phyloP scores from a whole-genome alignment of 257 asterid species.

The Solanum rostratum region DNA sequence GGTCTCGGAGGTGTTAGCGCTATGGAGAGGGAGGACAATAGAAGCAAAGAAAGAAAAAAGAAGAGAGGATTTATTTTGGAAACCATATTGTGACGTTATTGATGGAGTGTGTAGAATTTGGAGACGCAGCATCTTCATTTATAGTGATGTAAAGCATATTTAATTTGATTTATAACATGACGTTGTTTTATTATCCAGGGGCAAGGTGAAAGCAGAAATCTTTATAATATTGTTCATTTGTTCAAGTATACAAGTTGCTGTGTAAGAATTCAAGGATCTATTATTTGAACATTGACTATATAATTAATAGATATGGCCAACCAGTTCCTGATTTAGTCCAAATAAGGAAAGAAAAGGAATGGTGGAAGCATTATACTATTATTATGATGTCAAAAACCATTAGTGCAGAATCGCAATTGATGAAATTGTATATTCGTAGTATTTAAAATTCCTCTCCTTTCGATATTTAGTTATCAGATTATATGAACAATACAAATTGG shows the following conservation, averaged over 20 bases:
- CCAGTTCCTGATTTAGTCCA: not conserved
- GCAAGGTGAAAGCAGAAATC: not conserved
- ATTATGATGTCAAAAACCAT: not conserved
- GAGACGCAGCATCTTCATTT: not conserved
- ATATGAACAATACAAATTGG: not conserved
- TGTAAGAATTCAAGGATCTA: not conserved
- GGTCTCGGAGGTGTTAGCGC: conserved; percentile 5
- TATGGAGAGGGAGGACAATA: not conserved
- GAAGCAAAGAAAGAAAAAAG: not conserved
- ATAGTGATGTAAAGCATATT: not conserved
- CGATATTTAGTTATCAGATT: not conserved
- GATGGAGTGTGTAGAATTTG: not conserved
- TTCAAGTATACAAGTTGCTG: not conserved
- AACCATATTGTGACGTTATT: not conserved
- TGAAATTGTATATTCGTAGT: not conserved
- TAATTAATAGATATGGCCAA: not conserved
- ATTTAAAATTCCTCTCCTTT: not conserved
- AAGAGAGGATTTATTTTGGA: not conserved
- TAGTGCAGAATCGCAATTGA: not conserved
- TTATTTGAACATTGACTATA: not conserved
- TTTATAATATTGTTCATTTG: not conserved
- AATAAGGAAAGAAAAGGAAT: not conserved
- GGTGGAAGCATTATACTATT: not conserved
- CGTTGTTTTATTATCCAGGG: not conserved
- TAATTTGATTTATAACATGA: not conserved